These are phyloP conservation scores for Mortierella sp. DNA, from an alignment of 371 early-diverging fungal genomes.

Conservation along the genomic window DNA sequence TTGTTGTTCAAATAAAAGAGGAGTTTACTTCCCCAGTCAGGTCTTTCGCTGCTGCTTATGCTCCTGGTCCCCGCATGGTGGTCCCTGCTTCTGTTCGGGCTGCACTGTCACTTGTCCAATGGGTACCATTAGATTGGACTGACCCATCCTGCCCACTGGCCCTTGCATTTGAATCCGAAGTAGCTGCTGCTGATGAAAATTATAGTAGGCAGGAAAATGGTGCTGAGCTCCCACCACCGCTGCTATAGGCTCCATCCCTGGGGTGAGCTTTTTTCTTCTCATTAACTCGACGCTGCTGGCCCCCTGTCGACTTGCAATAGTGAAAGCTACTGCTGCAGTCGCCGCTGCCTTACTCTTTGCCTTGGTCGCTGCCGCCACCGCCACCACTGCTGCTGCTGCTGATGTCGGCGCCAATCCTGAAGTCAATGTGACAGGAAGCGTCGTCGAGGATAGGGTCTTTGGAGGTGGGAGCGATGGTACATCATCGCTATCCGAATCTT, in stretches of 20 bases:
- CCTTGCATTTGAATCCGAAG: too few relatives aligned
- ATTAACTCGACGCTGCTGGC: neutral
- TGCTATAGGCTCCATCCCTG: constrained; percentile 13
- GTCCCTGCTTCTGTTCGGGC: too few relatives aligned
- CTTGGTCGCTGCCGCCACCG: constrained; percentile 3
- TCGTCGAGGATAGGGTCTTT: too few relatives aligned
- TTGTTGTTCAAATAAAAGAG: neutral
- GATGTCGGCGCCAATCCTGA: too few relatives aligned
- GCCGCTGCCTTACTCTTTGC: constrained; percentile 15
- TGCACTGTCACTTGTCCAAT: too few relatives aligned
- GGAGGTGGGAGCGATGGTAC: constrained; percentile 26
- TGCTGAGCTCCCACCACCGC: neutral
- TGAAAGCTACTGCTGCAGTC: neutral
- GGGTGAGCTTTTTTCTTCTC: constrained; percentile 11
- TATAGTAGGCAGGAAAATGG: too few relatives aligned
- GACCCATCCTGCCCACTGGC: too few relatives aligned
- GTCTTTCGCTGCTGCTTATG: constrained; percentile 45
- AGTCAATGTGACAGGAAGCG: too few relatives aligned
- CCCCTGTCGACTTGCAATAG: too few relatives aligned
- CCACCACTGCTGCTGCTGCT: constrained; percentile 1
- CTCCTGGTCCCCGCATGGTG: constrained; percentile 26
- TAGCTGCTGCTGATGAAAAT: too few relatives aligned
- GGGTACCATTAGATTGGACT: too few relatives aligned
- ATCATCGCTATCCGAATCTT: constrained; percentile 39
- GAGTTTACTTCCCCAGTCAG: constrained; percentile 39